Percentiles rank a stretch among this genome's conserved stretches.
Conservation (phyloP, 2,329 filamentous ascomycete species). For the Leptosphaerulina australis region DNA sequence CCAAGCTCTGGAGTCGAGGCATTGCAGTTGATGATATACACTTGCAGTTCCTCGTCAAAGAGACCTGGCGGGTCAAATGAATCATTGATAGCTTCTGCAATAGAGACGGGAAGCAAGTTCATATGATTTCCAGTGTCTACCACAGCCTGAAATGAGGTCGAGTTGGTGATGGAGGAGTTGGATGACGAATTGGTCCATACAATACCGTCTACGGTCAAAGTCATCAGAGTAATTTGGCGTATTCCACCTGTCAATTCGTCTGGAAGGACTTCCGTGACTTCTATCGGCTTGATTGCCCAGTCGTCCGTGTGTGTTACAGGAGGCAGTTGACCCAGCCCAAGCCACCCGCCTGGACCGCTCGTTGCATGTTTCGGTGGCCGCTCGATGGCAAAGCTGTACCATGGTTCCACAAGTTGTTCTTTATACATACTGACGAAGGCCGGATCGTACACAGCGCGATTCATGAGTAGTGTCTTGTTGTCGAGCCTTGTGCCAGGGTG, state of each 20-base stretch:
- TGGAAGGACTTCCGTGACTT: constrained; percentile 2
- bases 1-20: constrained; percentile 5
- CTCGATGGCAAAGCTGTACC: constrained; percentile 7
- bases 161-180: neutral
- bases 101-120: neutral
- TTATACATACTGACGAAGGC: constrained; percentile 8
- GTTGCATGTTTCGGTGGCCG: neutral
- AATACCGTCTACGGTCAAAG: constrained; percentile 2
- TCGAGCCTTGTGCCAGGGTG: constrained; percentile 1
- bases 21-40: constrained; percentile 5
- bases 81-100: neutral
- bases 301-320: constrained; percentile 4
- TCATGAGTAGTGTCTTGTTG: neutral
- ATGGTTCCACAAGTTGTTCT: constrained; percentile 1
- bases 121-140: constrained; percentile 10
- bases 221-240: constrained; percentile 4
- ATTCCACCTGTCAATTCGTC: constrained; percentile 1
- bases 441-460: constrained; percentile 2
- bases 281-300: constrained; percentile 8
- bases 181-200: neutral
- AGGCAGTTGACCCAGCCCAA: constrained; percentile 5
- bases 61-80: neutral
- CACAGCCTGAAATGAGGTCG: constrained; percentile 2
- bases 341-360: constrained; percentile 4
- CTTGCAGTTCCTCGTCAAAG: neutral